Evolutionary conservation across 768 basidiomycete genomes (phyloP).

Genomic region (Suillus brevipes): DNA sequence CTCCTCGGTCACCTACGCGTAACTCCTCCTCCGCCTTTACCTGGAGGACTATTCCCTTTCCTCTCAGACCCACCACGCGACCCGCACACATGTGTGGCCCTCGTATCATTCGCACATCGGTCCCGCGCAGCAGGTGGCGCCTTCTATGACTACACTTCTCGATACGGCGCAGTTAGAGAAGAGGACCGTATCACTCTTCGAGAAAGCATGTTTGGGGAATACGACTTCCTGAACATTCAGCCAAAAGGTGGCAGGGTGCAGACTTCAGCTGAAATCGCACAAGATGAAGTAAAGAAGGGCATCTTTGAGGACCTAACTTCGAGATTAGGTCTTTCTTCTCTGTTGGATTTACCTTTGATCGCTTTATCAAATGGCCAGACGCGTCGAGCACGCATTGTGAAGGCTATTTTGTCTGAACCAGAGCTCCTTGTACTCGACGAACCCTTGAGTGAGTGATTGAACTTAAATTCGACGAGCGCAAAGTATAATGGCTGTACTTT

Average conservation of each 20-base stretch:
- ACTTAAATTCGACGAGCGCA: background rate
- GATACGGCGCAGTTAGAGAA: constrained; percentile 86
- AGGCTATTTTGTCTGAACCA: constrained; percentile 69
- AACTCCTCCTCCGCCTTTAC: constrained; percentile 56
- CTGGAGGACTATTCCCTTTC: constrained; percentile 78
- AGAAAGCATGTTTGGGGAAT: constrained; percentile 65
- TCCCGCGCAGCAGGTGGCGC: constrained; percentile 57
- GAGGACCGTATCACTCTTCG: constrained; percentile 79
- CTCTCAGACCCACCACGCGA: constrained; percentile 46
- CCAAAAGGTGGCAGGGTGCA: constrained; percentile 23
- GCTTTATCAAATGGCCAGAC: constrained; percentile 93
- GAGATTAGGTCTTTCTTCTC: constrained; percentile 53
- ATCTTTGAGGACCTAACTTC: constrained; percentile 56
- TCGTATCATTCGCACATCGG: constrained; percentile 71
- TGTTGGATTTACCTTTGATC: constrained; percentile 83
- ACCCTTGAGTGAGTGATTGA: constrained; percentile 66
- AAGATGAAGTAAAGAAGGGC: constrained; percentile 29
- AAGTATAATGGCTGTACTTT: constrained; percentile 1
- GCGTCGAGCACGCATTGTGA: constrained; percentile 78
- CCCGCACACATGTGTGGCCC: constrained; percentile 48
- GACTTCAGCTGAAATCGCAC: constrained; percentile 23
- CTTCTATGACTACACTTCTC: constrained; percentile 91
- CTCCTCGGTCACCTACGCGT: constrained; percentile 73
- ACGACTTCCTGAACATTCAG: constrained; percentile 35
- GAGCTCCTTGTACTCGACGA: constrained; percentile 87